Percentiles rank a stretch among this genome's conserved stretches.
Conservation (phyloP, 2,329 filamentous ascomycete genomes). For the Diaporthe ilicicola region DNA sequence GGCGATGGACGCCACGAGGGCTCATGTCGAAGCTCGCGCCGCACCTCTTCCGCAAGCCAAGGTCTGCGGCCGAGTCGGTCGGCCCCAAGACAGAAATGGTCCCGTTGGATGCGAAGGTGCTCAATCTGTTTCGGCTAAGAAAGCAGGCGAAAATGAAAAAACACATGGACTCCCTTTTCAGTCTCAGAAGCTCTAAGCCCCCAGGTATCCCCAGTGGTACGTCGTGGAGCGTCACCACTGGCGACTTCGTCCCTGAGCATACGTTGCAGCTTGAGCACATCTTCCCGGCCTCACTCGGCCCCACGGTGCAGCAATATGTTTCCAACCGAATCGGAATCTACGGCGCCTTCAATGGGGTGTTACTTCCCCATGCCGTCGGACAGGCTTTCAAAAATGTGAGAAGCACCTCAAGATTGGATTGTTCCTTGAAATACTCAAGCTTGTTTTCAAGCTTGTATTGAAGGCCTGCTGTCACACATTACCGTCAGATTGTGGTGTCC, state of each 20-base stretch:
- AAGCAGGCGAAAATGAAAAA: not conserved
- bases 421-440: too few relatives aligned
- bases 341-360: not conserved
- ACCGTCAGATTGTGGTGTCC: too few relatives aligned
- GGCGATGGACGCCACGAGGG: constrained; percentile 39
- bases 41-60: constrained; percentile 1
- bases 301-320: not conserved
- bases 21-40: not conserved
- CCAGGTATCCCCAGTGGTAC: not conserved
- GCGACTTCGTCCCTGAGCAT: not conserved
- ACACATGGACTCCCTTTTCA: not conserved
- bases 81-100: constrained; percentile 1
- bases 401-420: not conserved
- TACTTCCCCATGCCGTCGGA: not conserved
- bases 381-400: not conserved
- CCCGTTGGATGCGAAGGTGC: not conserved
- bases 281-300: constrained; percentile 2
- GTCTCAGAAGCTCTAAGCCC: not conserved
- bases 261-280: not conserved
- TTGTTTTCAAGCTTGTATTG: not conserved
- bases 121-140: not conserved
- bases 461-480: not conserved
- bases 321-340: not conserved
- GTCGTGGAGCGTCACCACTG: constrained; percentile 5
- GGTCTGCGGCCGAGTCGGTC: not conserved